Evolutionary conservation across 306 rosid species (phyloP), one percentile per base, ranked within the genome.

Genomic region (Spatholobus suberectus): DNA sequence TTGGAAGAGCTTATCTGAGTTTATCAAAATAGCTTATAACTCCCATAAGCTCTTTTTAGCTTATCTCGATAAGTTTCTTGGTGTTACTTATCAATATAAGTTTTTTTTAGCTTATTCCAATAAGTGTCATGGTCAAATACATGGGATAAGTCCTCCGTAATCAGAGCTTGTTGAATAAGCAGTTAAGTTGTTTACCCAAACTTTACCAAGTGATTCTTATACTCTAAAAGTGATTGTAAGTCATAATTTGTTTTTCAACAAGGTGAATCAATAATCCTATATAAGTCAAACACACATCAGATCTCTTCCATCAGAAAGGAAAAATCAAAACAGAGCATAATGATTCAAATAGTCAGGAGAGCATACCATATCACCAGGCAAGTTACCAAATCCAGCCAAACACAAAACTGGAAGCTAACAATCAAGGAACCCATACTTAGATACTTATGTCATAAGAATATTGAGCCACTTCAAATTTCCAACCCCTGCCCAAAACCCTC

Each of bases 321-420:
- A 47, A 80, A 52, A 52, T 20, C 51, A 84, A 71, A 79, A 86
- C 32, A 71, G 75, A 34, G 47, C 26, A 49, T 21, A 74, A 83
- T 41, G 75, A 73, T 73, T 78, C 68, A 82, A 82, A 79, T 52
- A 75, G 73, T 80, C 20, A 17, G 68, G 61, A 47, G 79, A 58
- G 83, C 93, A 79, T 93, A 95, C 99, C 99, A 95, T 90, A 75
- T 93, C 91, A 79, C 99, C 98, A 43, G 99, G 99, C 44, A 95
- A 90, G 86, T 95, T 95, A 61, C 99, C 99, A 38, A 95, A 95
- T 69, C 99, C 99, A 38, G 98, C 98, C 89, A 95, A 83, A 87
- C 97, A 92, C 58, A 95, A 82, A 88, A 93, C 99, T 95, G 81
- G 74, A 80, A 62, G 72, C 77, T 40, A 70, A 76, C 59, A 80